Percentiles rank a stretch among this genome's conserved stretches.
These are phyloP conservation scores for Populus alba DNA, from an alignment of 345 rosid species.

Conservation along the genomic window DNA sequence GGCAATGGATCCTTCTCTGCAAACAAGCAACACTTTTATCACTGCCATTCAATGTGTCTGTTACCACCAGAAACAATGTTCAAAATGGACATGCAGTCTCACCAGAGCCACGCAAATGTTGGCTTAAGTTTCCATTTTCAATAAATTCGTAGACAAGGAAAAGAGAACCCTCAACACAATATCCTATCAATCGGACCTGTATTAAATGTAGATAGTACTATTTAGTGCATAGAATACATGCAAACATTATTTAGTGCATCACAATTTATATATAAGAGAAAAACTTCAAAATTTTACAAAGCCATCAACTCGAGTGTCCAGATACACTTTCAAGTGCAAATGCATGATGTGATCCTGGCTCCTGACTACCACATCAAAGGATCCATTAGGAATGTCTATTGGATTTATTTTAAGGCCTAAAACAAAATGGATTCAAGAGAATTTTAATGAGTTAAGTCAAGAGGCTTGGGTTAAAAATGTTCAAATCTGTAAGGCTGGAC, in stretches of 20 bases:
- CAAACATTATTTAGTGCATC: not conserved
- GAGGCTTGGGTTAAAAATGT: too few relatives aligned
- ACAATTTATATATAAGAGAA: not conserved
- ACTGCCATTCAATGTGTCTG: constrained; percentile 6
- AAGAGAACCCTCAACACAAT: constrained; percentile 91
- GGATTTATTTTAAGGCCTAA: too few relatives aligned
- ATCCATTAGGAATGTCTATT: too few relatives aligned
- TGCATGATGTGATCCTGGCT: too few relatives aligned
- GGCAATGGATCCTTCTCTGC: constrained; percentile 72
- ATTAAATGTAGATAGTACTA: not conserved
- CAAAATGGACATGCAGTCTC: constrained; percentile 12
- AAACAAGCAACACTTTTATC: constrained; percentile 17
- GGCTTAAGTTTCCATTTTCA: constrained; percentile 90
- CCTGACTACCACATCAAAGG: too few relatives aligned
- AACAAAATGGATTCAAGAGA: too few relatives aligned
- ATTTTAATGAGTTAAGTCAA: too few relatives aligned
- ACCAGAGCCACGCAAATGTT: constrained; percentile 92
- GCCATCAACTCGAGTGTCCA: not conserved
- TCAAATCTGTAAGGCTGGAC: too few relatives aligned
- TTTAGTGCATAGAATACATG: not conserved
- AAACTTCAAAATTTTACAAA: not conserved
- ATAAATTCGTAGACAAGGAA: constrained; percentile 83
- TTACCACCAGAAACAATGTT: not conserved
- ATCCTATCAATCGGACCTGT: constrained; percentile 89
- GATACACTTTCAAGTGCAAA: not conserved